Percentiles rank a stretch among this genome's conserved stretches.
These are phyloP conservation scores for Psidium friedrichsthalianum DNA, from an alignment of 345 rosid species.

Conservation along the genomic window DNA sequence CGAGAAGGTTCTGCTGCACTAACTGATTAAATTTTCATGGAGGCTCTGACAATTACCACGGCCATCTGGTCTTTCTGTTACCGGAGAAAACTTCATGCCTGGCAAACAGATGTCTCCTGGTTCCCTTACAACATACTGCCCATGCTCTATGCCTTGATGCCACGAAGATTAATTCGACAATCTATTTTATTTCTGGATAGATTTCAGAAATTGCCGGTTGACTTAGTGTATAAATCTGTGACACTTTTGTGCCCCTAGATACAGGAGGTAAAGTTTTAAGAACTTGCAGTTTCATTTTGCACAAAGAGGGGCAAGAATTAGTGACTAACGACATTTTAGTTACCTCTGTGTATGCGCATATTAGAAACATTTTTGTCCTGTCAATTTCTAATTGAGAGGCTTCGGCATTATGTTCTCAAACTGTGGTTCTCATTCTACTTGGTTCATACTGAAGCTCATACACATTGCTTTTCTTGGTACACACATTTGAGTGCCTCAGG, in stretches of 20 bases:
- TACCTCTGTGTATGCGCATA: neutral
- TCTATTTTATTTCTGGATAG: neutral
- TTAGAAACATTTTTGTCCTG: neutral
- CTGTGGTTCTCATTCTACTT: neutral
- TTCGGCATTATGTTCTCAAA: neutral
- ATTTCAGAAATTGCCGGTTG: neutral
- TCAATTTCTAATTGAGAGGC: neutral
- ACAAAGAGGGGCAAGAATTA: neutral
- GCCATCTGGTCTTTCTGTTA: neutral
- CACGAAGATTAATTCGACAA: neutral
- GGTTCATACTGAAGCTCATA: neutral
- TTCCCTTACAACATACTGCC: neutral
- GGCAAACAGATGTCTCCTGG: neutral
- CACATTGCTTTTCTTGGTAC: neutral
- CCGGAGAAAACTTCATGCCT: neutral
- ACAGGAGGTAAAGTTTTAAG: neutral
- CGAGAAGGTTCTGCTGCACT: neutral
- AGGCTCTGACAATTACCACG: neutral
- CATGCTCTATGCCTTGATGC: neutral
- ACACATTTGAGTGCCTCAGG: neutral
- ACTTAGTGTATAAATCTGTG: neutral
- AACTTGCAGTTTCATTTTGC: neutral
- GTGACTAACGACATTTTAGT: neutral
- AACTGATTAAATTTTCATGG: neutral
- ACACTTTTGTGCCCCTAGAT: neutral